phyloP scores from a whole-genome alignment of 176 grass and related monocot genomes.

The Thinopyrum elongatum region DNA sequence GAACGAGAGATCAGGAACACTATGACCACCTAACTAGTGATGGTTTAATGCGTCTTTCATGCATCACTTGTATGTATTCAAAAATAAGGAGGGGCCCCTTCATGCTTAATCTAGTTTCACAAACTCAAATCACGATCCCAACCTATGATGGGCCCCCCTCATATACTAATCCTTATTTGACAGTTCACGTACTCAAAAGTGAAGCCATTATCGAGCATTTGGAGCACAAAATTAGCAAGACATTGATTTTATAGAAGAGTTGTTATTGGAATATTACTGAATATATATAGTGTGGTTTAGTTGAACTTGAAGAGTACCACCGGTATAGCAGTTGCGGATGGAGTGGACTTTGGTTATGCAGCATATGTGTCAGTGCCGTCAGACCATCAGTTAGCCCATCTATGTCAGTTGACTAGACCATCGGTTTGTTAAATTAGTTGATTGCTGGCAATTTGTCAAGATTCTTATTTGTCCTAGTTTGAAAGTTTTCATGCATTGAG shows the following conservation, averaged over 20 bases:
- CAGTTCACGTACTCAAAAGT: background rate
- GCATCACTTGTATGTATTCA: no score
- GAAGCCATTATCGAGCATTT: background rate
- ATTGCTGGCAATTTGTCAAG: background rate
- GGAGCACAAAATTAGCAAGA: background rate
- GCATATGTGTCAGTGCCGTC: background rate
- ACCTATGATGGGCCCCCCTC: background rate
- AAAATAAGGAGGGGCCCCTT: background rate
- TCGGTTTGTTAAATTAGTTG: slow-evolving; percentile 28
- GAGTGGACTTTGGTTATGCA: background rate
- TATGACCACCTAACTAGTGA: background rate
- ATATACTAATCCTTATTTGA: background rate
- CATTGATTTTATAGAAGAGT: background rate
- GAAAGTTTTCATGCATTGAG: background rate
- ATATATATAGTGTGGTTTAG: background rate
- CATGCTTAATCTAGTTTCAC: background rate
- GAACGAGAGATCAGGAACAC: background rate
- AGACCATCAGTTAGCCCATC: slow-evolving; percentile 1
- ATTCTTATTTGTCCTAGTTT: no score
- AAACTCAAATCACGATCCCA: background rate
- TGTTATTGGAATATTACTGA: background rate
- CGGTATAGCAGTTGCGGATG: background rate
- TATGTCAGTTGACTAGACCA: background rate
- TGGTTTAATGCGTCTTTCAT: slow-evolving; percentile 20
- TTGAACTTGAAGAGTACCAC: background rate